Evolutionary conservation across 148 eudicot species (phyloP).

Genomic region (Arctostaphylos glauca): DNA sequence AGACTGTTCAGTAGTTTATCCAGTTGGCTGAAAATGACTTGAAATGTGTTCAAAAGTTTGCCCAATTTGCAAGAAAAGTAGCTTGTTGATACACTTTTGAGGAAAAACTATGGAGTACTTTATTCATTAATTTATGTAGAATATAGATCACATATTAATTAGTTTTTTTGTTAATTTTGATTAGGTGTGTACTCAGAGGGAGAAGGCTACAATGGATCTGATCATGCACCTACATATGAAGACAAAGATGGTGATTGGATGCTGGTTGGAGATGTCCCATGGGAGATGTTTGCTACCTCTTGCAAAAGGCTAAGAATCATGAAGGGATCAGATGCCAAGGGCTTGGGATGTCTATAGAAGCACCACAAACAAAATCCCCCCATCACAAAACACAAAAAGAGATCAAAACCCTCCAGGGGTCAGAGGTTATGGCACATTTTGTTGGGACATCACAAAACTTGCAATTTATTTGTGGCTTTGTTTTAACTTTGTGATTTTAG

Average conservation of each 20-base stretch:
- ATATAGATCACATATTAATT: too few species aligned
- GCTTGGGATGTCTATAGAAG: conserved; percentile 49
- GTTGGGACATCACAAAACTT: not conserved
- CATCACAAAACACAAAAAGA: not conserved
- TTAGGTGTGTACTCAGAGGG: conserved; percentile 48
- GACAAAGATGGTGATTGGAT: conserved; percentile 85
- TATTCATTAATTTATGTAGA: too few species aligned
- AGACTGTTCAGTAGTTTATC: too few species aligned
- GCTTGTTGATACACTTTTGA: too few species aligned
- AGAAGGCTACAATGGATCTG: conserved; percentile 56
- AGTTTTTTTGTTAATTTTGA: not conserved
- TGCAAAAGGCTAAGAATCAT: conserved; percentile 82
- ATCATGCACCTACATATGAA: conserved; percentile 52
- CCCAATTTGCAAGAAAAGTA: too few species aligned
- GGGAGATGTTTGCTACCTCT: conserved; percentile 74
- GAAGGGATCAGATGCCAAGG: conserved; percentile 78
- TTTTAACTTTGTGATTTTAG: not conserved
- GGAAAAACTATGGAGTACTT: too few species aligned
- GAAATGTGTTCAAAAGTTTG: too few species aligned
- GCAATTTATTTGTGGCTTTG: not conserved
- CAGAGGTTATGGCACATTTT: not conserved
- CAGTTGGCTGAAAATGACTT: too few species aligned
- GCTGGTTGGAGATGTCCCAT: conserved; percentile 89
- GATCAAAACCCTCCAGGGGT: not conserved
- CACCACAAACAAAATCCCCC: not conserved